Conservation (phyloP, 306 rosid genomes). For the Amphicarpaea edgeworthii region DNA sequence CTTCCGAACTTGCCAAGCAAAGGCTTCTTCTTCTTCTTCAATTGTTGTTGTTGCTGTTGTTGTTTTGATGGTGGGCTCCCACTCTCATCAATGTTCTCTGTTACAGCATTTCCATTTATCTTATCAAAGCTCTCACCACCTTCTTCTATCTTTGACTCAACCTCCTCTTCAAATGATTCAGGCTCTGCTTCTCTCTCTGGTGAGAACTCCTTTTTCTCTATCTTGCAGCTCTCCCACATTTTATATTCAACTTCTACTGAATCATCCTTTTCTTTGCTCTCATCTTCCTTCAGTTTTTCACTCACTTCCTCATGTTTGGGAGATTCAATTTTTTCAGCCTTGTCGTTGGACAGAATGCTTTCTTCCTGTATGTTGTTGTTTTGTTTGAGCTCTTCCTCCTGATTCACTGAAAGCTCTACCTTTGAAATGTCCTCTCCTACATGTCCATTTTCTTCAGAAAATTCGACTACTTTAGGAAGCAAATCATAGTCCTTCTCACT, state of each 20-base stretch:
- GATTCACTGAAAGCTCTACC: conserved; percentile 52
- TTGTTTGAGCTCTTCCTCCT: conserved; percentile 57
- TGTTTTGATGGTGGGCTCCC: conserved; percentile 67
- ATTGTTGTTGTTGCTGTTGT: conserved; percentile 76
- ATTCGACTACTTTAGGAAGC: conserved; percentile 91
- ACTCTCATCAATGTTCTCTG: conserved; percentile 60
- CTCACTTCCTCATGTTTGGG: conserved; percentile 48
- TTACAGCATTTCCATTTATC: conserved; percentile 64
- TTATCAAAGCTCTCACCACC: conserved; percentile 68
- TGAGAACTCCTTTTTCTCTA: conserved; percentile 93
- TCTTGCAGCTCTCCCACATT: conserved; percentile 97
- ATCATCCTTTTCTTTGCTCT: conserved; percentile 64
- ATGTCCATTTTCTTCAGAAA: conserved; percentile 92
- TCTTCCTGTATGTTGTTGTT: conserved; percentile 52
- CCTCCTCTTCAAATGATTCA: conserved; percentile 76
- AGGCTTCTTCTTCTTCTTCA: conserved; percentile 90
- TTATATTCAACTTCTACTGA: conserved; percentile 68
- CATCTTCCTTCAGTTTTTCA: conserved; percentile 63
- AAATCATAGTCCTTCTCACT: conserved; percentile 93
- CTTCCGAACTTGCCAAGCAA: conserved; percentile 91
- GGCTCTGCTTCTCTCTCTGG: conserved; percentile 86
- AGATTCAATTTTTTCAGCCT: conserved; percentile 55
- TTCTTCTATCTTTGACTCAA: conserved; percentile 69
- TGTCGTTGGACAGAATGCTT: conserved; percentile 45
- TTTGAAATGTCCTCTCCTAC: conserved; percentile 71